These are phyloP conservation scores for Aureobasidium sp. DNA, from an alignment of 2,329 filamentous ascomycete species.

Conservation along the genomic window DNA sequence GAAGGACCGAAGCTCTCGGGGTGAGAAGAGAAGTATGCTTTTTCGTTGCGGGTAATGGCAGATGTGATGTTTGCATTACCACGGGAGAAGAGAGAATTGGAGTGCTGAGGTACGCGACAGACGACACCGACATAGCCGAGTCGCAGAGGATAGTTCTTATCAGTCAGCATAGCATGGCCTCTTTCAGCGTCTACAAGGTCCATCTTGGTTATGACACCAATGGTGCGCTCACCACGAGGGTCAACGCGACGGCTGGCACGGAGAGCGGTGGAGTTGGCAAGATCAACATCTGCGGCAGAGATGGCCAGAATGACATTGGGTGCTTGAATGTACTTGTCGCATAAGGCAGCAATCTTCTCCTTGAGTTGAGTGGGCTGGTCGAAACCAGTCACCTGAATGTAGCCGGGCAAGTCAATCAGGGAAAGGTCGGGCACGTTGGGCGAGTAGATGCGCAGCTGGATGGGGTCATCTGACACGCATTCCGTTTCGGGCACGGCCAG, in stretches of 20 bases:
- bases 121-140: slow-evolving; percentile 95
- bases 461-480: slow-evolving; percentile 93
- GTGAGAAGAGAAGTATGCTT: slow-evolving; percentile 76
- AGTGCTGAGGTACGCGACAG: slow-evolving; percentile 62
- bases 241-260: slow-evolving; percentile 86
- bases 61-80: slow-evolving; percentile 70
- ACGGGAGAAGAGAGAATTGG: slow-evolving; percentile 68
- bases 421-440: slow-evolving; percentile 92
- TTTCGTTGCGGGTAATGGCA: slow-evolving; percentile 81
- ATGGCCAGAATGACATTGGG: slow-evolving; percentile 97
- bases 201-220: slow-evolving; percentile 99
- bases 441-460: slow-evolving; percentile 91
- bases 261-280: slow-evolving; percentile 91
- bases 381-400: slow-evolving; percentile 89
- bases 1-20: slow-evolving; percentile 69
- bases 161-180: slow-evolving; percentile 68
- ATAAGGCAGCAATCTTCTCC: slow-evolving; percentile 90
- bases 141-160: slow-evolving; percentile 90
- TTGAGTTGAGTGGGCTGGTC: slow-evolving; percentile 89
- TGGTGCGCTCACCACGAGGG: slow-evolving; percentile 87
- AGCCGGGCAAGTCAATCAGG: slow-evolving; percentile 90
- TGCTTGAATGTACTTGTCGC: slow-evolving; percentile 94
- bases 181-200: slow-evolving; percentile 81
- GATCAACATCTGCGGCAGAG: slow-evolving; percentile 91
- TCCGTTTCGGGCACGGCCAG: slow-evolving; percentile 81